Evolutionary conservation across 2,329 filamentous ascomycete species (phyloP).

Genomic region (Fusarium cyanostomum): DNA sequence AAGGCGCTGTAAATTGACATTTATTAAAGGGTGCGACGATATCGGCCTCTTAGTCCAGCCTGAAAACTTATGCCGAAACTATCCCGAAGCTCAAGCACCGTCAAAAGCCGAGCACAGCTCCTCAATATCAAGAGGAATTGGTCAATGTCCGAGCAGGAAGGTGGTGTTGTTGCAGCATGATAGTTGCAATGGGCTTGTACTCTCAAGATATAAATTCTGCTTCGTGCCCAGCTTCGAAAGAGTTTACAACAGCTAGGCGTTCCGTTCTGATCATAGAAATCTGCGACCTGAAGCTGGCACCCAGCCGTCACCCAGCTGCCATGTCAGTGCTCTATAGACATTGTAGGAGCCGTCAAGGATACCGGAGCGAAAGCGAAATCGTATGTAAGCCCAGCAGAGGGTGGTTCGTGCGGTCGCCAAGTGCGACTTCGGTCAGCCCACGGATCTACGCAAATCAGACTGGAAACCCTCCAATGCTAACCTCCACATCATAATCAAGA

Average conservation of each 20-base stretch:
- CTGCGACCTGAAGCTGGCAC: no score
- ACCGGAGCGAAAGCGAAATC: neutral
- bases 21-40: neutral
- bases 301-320: no score
- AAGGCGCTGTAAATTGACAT: neutral
- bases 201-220: no score
- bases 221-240: no score
- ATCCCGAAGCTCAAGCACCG: slow-evolving; percentile 28
- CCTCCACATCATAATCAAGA: neutral
- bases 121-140: neutral
- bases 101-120: slow-evolving; percentile 27
- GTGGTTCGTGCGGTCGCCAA: neutral
- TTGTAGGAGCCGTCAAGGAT: neutral
- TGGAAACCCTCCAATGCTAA: neutral
- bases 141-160: neutral
- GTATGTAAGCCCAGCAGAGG: neutral
- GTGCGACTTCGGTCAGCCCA: neutral
- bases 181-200: no score
- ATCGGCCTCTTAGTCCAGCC: neutral
- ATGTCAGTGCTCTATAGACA: no score
- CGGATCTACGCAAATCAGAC: neutral
- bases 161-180: neutral
- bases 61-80: slow-evolving; percentile 40
- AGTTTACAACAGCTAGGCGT: no score
- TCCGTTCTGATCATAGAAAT: no score